Evolutionary conservation across 768 basidiomycete species (phyloP), one percentile per base, ranked within the genome.

Genomic region (Russula sp.): DNA sequence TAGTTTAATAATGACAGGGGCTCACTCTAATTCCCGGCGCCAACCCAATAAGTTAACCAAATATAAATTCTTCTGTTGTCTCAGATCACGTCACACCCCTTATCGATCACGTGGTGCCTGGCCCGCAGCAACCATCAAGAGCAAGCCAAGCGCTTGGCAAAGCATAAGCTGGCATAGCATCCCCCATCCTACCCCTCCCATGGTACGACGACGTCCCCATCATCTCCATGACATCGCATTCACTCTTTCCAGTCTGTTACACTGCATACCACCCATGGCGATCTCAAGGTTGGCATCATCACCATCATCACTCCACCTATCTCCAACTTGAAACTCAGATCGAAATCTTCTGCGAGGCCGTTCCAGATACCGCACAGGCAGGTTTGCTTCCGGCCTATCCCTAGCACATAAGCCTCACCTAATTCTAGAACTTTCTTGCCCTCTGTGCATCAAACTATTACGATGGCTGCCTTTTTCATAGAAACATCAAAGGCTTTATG

Each of bases 401-500:
- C 55, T 25, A 39, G 53, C 43, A 13, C 48, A 35, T 13, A 3
- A 3, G 16, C 35, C 25, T 53, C 43, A 50, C 35, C 22, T 11
- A 38, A 29, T 16, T 38, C 68, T 38, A 97, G 94, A 99, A 98
- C 74, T 99, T 98, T 70, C 79, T 99, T 14, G 95, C 93, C 0
- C 80, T 98, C 14, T 94, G 92, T 70, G 97, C 93, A 18, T 88
- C 93, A 8, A 87, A 86, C 35, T 87, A 86, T 69, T 98, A 91
- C 73, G 82, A 97, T 72, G 79, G 80, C 57, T 90, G 85, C 69
- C 73, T 94, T 18, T 98, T 95, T 70, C 95, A 98, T 72, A 83
- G 94, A 46, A 98, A 93, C 72, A 98, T 99, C 78, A 93, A 86
- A 67, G 87, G 86, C 22, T 99, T 99, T 76, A 99, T 99, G 89